phyloP scores from a whole-genome alignment of 2,329 filamentous ascomycete genomes.

The Alternaria brassicicola region DNA sequence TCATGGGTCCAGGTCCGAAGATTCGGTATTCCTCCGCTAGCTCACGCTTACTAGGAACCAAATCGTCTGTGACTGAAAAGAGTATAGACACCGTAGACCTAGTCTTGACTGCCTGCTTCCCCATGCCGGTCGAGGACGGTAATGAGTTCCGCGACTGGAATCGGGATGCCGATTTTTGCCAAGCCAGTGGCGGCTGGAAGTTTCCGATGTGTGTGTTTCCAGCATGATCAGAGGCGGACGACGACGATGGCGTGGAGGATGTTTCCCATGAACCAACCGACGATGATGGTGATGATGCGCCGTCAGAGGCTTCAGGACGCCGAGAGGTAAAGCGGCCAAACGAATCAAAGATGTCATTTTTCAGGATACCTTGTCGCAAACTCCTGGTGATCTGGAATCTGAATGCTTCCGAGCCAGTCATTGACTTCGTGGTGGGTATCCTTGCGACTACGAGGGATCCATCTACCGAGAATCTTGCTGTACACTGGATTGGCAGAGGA shows the following conservation, averaged over 20 bases:
- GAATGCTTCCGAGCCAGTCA: conserved; percentile 25
- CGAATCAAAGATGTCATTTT: conserved; percentile 65
- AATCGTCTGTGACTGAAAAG: conserved; percentile 62
- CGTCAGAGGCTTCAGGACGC: conserved; percentile 28
- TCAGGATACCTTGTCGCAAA: conserved; percentile 30
- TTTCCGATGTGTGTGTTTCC: conserved; percentile 51
- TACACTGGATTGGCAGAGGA: conserved; percentile 64
- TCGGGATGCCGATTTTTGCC: conserved; percentile 59
- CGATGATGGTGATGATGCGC: conserved; percentile 34
- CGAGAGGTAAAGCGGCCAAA: conserved; percentile 59
- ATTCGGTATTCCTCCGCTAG: conserved; percentile 82
- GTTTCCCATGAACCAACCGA: conserved; percentile 45
- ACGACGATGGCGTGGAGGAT: conserved; percentile 48
- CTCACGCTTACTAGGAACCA: conserved; percentile 78
- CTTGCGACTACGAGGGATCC: conserved; percentile 58
- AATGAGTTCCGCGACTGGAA: conserved; percentile 60
- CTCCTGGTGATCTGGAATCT: conserved; percentile 38
- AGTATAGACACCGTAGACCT: conserved; percentile 78
- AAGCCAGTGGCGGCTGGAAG: conserved; percentile 58
- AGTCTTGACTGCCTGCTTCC: conserved; percentile 47
- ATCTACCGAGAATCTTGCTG: conserved; percentile 63
- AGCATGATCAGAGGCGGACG: conserved; percentile 47
- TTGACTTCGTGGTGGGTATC: conserved; percentile 55
- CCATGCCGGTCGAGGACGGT: conserved; percentile 41
- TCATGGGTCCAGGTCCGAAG: conserved; percentile 78